These are phyloP conservation scores for Myrica gale DNA, from an alignment of 306 rosid species.

Conservation along the genomic window DNA sequence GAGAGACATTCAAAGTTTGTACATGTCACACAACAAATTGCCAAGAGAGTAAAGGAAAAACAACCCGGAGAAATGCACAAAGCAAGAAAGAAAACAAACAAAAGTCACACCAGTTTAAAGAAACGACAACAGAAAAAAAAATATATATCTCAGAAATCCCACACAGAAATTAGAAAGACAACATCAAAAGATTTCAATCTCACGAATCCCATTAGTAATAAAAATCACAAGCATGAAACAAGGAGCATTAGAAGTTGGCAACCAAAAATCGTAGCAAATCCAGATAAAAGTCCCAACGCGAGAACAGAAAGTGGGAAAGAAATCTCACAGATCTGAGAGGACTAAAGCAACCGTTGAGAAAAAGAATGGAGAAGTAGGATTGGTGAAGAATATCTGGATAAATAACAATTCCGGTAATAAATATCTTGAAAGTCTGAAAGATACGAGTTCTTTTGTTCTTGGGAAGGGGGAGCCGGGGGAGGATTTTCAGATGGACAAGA, in stretches of 20 bases:
- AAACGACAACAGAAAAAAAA: neutral
- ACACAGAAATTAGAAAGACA: neutral
- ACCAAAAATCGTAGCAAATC: neutral
- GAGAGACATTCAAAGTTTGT: neutral
- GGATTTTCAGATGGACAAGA: constrained; percentile 21
- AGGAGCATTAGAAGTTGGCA: neutral
- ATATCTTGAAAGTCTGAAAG: neutral
- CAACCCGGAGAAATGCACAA: neutral
- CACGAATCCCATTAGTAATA: neutral
- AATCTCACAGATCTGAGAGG: constrained; percentile 38
- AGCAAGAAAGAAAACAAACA: neutral
- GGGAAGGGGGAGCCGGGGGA: neutral
- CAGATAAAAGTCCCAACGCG: neutral
- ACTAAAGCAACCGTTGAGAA: neutral
- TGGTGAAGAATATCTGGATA: constrained; percentile 5
- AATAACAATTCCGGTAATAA: neutral
- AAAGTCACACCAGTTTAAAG: neutral
- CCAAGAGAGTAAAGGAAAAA: neutral
- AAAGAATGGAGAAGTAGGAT: neutral
- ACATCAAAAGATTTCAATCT: neutral
- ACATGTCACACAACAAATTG: neutral
- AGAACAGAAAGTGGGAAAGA: neutral
- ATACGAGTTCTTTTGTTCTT: no score
- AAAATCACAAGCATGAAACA: neutral
- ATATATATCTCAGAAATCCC: neutral